Base-by-base conservation (phyloP, 31 red algal genomes). In the Odonthalia washingtoniensis region DNA sequence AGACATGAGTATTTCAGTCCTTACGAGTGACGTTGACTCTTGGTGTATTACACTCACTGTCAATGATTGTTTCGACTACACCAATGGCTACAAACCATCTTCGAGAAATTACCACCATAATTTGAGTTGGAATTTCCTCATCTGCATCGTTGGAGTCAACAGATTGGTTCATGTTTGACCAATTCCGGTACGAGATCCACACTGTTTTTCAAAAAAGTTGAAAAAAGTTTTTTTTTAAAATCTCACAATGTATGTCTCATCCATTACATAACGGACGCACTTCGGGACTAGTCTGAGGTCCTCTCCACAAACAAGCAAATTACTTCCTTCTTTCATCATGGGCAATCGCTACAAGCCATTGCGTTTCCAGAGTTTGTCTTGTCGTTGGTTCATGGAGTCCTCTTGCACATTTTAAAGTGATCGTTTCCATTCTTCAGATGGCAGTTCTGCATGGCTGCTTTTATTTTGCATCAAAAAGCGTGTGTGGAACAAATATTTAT, bases 301-400 rank as follows among this genome's bases (percentile, higher is more conserved):
- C 42, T 95, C 96, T 26, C 93, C 93, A 53, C 90, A 95, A 6
- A 98, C 93, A 12, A 98, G 91, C 96, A 98, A 95, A 33, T 94
- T 73, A 69, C 87, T 83, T 2, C 90, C 87, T 34, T 86, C 64
- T 70, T 95, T 95, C 81, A 98, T 89, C 90, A 95, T 95, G 0
- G 93, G 93, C 40, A 98, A 80, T 44, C 95, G 92, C 34, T 89
- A 80, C 78, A 95, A 65, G 2, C 89, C 94, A 35, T 95, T 92
- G 27, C 84, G 49, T 46, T 92, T 86, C 96, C 96, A 98, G 31
- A 98, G 88, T 9, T 76, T 89, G 40, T 98, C 96, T 80, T 98
- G 96, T 27, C 93, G 93, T n/a, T n/a, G n/a, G 2, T 69, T 84
- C 33, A 98, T 95, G 90, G 95, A 98, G 69, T 95, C 81, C 6